Evolutionary conservation across 2,329 filamentous ascomycete genomes (phyloP), one percentile per base, ranked within the genome.

Genomic region (Ramichloridium luteum): DNA sequence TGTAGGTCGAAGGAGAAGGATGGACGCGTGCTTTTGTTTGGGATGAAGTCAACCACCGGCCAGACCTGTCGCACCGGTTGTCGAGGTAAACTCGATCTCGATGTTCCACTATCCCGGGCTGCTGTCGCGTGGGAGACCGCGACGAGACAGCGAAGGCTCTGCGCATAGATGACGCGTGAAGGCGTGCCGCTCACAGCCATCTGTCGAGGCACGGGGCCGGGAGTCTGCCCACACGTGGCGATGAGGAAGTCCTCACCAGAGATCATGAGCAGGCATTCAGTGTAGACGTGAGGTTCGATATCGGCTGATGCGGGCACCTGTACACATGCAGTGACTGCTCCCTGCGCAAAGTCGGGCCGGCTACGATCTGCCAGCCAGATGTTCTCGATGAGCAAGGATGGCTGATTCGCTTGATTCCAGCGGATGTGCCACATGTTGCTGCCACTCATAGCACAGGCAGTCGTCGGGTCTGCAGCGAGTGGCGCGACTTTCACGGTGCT

Each of bases 41-140:
- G 41, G 6, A 53, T 67, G 11, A 62, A 64, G 16, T 77, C 67
- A 35, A 67, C 47, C 2, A 45, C 42, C n/a, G 59, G 57, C 25
- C 53, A 51, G 10, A 63, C 39, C 16, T 51, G 45, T 13, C 60
- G 49, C 33, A 52, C 54, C 16, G 54, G 49, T 17, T 51, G 40
- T 12, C 48, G 47, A 8, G 48, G 46, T 4, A 41, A 37, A 32
- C 41, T 43, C 14, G 32, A 34, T 16, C 18, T 41, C 15, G 37
- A 31, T 8, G 37, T 33, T 16, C 39, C 33, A 9, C 43, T 29
- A 4, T 35, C 32, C 20, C 46, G 48, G 16, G 56, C 49, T 27
- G 60, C 54, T 5, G 53, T 50, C 25, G 53, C 48, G 6, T 48
- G 44, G 1, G 57, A 68, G 13, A 64, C 64, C 9, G 68, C 61